phyloP scores from a whole-genome alignment of 441 rosid species.

The Manihot esculenta region DNA sequence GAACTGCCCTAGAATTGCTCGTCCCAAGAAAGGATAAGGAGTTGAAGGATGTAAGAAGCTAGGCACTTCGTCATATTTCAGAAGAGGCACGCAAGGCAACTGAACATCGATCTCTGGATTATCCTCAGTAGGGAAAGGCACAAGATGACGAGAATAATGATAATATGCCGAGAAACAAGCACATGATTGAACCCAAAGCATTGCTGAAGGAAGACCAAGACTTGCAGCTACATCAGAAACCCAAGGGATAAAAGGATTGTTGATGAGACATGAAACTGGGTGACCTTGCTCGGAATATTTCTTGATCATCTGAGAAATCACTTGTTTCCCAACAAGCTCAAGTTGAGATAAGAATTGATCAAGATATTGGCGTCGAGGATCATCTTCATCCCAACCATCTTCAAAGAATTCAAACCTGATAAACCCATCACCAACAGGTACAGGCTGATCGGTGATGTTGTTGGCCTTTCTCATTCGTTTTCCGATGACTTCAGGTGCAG shows the following conservation, averaged over 20 bases:
- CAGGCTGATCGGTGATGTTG: slow-evolving; percentile 39
- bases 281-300: slow-evolving; percentile 44
- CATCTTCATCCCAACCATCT: slow-evolving; percentile 59
- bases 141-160: slow-evolving; percentile 44
- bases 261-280: slow-evolving; percentile 72
- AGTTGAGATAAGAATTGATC: slow-evolving; percentile 49
- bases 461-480: slow-evolving; percentile 47
- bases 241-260: slow-evolving; percentile 84
- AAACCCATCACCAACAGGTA: slow-evolving; percentile 61
- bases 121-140: slow-evolving; percentile 50
- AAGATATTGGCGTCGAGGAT: slow-evolving; percentile 40
- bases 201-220: slow-evolving; percentile 71
- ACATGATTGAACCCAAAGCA: slow-evolving; percentile 88
- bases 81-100: slow-evolving; percentile 62
- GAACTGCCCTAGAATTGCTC: slow-evolving; percentile 56
- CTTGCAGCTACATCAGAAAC: slow-evolving; percentile 66
- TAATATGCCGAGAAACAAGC: slow-evolving; percentile 65
- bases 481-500: slow-evolving; percentile 47
- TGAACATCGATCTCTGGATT: slow-evolving; percentile 56
- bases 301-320: slow-evolving; percentile 41
- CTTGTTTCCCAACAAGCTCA: slow-evolving; percentile 45
- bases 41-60: slow-evolving; percentile 57
- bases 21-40: slow-evolving; percentile 38
- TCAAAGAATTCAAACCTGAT: slow-evolving; percentile 64
- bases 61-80: slow-evolving; percentile 79